Base-by-base conservation (phyloP, 495 filamentous ascomycete species). In the Hypoxylon lenormandii region DNA sequence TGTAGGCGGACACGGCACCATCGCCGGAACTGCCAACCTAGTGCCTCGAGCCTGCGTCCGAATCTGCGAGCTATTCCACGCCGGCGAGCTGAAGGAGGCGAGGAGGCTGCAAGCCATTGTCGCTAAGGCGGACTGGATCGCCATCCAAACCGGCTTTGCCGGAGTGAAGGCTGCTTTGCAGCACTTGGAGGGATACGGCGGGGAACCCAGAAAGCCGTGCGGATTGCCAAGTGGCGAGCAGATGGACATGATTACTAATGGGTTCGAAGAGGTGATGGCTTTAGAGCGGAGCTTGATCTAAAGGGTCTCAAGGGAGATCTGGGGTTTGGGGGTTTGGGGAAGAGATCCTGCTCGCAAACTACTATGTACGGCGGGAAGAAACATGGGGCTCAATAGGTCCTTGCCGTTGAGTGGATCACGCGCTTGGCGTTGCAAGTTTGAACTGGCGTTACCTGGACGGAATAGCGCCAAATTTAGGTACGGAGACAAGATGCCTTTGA, bases 151-250 rank as follows among this genome's bases (percentile, higher is more conserved):
- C 7, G 90, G 90, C 40, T 92, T 94, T 64, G 89, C 91, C 2
- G 91, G 91, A 2, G 92, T 92, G 42, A 94, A 96, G 86, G 85
- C 86, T 51, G 91, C 90, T 8, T 87, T 96, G 69, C 87, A 92
- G 76, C 81, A 81, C 16, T 92, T 91, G 75, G 88, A 87, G 70
- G 90, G 90, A n/a, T 91, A 91, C 70, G 90, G 89, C 45, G 90
- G 90, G 7, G 87, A 83, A 70, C 89, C 90, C n/a, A 82, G 90
- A 21, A 80, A 83, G 66, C 90, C 90, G 55, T 81, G 91, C 71
- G 84, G 80, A 62, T 78, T 84, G 69, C 76, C 91, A 59, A 80
- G 80, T 15, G 75, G 86, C 74, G 78, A 81, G 13, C 76, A 88
- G 19, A 83, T 84, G 40, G 79, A 83, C 22, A 84, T 84, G 61